These are phyloP conservation scores for Hypocreales sp. DNA, from an alignment of 2,329 filamentous ascomycete genomes.

Conservation along the genomic window DNA sequence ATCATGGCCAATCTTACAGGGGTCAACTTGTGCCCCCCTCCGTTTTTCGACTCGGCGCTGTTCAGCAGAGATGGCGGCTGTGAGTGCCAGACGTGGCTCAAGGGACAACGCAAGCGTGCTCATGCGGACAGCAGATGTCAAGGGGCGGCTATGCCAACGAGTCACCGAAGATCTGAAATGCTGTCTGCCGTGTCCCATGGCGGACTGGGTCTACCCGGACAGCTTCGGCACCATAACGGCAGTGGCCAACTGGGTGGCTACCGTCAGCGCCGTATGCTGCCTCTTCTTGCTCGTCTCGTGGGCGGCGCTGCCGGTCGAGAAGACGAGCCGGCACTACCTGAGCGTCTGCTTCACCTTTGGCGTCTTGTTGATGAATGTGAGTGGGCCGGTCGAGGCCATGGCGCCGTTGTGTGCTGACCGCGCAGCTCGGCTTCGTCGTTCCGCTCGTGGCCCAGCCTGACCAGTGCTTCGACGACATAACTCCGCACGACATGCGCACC, in stretches of 20 bases:
- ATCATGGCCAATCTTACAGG: slow-evolving; percentile 22
- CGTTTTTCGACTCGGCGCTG: slow-evolving; percentile 49
- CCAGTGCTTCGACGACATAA: slow-evolving; percentile 81
- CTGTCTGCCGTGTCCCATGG: slow-evolving; percentile 81
- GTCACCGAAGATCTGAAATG: slow-evolving; percentile 42
- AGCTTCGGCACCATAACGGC: slow-evolving; percentile 42
- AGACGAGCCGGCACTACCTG: slow-evolving; percentile 83
- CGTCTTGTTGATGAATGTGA: slow-evolving; percentile 64
- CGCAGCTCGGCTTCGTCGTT: slow-evolving; percentile 75
- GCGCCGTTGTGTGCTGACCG: slow-evolving; percentile 6
- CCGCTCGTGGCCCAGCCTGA: slow-evolving; percentile 65
- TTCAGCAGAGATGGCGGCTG: slow-evolving; percentile 51
- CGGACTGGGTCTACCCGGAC: slow-evolving; percentile 56
- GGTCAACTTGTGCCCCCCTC: slow-evolving; percentile 40
- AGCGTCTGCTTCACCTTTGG: slow-evolving; percentile 73
- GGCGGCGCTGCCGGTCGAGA: slow-evolving; percentile 65
- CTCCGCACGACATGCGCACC: slow-evolving; percentile 81
- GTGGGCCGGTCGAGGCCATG: slow-evolving; percentile 14
- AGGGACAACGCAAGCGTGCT: not conserved
- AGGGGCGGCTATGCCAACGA: slow-evolving; percentile 37
- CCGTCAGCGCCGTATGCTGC: slow-evolving; percentile 56
- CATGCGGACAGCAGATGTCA: slow-evolving; percentile 30
- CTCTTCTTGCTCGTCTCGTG: slow-evolving; percentile 69
- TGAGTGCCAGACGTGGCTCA: slow-evolving; percentile 20
- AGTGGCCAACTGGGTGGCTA: slow-evolving; percentile 70